Evolutionary conservation across 805 yeast genomes (phyloP), one percentile per base, ranked within the genome.

Genomic region (Sugiyamaella boreocaroliniensis): DNA sequence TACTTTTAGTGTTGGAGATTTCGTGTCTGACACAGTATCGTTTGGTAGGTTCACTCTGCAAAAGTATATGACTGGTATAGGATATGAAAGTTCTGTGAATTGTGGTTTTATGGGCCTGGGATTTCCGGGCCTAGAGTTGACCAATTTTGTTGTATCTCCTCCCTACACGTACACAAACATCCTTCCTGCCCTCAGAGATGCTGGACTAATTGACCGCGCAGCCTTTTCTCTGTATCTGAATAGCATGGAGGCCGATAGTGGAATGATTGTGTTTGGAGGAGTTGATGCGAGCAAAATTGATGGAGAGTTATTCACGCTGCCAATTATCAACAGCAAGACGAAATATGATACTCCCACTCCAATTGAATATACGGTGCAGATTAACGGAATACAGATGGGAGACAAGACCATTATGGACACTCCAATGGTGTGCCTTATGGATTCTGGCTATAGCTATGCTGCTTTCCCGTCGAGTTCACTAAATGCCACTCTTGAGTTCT

Each of bases 41-140:
- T 60, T 86, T 50, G 80, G 82, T 45, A 77, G 73, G 47, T 66
- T 75, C n/a, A 67, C 73, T 1, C 70, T 86, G 11, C 55, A 71
- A 0, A 70, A 73, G 52, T 69, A 85, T 29, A 79, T 88, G 4
- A 77, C 89, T 66, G 97, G 95, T 1, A 80, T 89, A 20, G 95
- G 86, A 2, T 80, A 80, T 62, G 66, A 68, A 37, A 77, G 87
- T 1, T 79, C 81, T 55, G 81, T 90, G 2, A 67, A 78, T 12
- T 69, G 76, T 54, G 92, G 95, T 52, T 64, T 65, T 29, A 58
- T 71, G 52, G 75, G 75, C 14, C 61, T 71, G n/a, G 73, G 73
- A 7, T 65, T 68, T 50, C 53, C 58, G 9, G 63, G 63, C 9
- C 60, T 62, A 37, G 52, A 50, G 40, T 55, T 59, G 15, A 41